phyloP scores from a whole-genome alignment of 2,329 filamentous ascomycete genomes.

The Sporothrix dimorphospora region DNA sequence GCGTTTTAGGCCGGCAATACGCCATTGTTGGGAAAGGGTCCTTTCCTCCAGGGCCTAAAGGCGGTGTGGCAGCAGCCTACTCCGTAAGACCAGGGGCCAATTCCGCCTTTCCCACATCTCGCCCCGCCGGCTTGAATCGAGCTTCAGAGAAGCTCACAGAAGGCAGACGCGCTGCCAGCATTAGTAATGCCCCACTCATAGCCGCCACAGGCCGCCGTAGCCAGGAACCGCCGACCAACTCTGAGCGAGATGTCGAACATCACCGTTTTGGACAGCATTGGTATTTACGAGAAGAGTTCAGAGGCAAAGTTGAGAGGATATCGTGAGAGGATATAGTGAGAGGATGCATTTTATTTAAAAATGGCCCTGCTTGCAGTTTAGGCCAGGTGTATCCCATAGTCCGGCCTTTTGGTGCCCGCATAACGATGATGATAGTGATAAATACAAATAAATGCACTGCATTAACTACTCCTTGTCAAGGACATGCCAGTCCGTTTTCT shows the following conservation, averaged over 20 bases:
- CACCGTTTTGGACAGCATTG: neutral
- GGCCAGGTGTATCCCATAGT: too few species aligned
- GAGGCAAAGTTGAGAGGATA: neutral
- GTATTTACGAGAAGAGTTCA: neutral
- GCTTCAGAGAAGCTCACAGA: conserved; percentile 31
- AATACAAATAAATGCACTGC: neutral
- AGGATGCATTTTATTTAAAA: neutral
- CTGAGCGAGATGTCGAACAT: neutral
- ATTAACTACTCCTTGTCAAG: neutral
- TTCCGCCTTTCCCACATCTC: neutral
- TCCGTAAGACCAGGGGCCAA: neutral
- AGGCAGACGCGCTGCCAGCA: neutral
- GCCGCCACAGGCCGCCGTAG: neutral
- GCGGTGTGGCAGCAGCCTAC: neutral
- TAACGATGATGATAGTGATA: neutral
- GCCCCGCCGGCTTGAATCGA: neutral
- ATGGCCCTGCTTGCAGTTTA: neutral
- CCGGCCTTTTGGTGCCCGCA: neutral
- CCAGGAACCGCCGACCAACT: neutral
- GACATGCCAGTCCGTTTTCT: neutral
- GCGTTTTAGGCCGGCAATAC: conserved; percentile 3
- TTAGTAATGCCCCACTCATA: conserved; percentile 26
- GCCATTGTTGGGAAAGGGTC: neutral
- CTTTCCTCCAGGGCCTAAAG: neutral
- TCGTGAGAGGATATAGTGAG: neutral